phyloP scores from a whole-genome alignment of 1,284 basidiomycete genomes.

The Mycena sp. region DNA sequence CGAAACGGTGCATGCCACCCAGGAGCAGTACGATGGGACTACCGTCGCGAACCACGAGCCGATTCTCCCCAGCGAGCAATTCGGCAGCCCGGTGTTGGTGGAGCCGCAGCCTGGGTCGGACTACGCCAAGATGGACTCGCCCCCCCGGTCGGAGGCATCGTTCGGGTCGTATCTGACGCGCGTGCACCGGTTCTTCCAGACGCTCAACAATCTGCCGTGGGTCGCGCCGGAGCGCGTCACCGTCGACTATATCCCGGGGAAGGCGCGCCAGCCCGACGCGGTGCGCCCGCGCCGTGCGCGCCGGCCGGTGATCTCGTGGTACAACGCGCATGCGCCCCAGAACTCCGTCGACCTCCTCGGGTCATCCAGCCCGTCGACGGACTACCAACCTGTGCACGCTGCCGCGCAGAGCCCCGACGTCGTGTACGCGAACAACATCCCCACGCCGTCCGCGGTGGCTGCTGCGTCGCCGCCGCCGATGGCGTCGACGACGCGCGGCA shows the following conservation, averaged over 20 bases:
- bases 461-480: conserved; percentile 5
- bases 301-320: conserved; percentile 20
- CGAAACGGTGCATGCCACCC: conserved; percentile 23
- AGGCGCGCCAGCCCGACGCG: conserved; percentile 6
- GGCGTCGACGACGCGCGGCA: neutral
- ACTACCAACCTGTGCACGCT: conserved; percentile 20
- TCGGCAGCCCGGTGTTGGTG: conserved; percentile 13
- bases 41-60: conserved; percentile 26
- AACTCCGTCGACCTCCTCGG: conserved; percentile 19
- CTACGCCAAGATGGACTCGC: conserved; percentile 26
- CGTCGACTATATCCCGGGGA: conserved; percentile 28
- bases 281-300: conserved; percentile 3
- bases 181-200: conserved; percentile 16
- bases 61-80: neutral
- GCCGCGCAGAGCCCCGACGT: neutral
- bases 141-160: conserved; percentile 22
- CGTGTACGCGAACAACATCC: neutral
- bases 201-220: conserved; percentile 27
- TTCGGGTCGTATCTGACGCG: conserved; percentile 21
- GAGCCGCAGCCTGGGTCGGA: conserved; percentile 22
- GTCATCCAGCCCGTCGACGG: neutral
- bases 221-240: conserved; percentile 30
- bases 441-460: neutral
- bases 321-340: conserved; percentile 17
- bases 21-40: conserved; percentile 30